A percentile compares a stretch with the other conserved stretches of the same genome.
These are phyloP conservation scores for Eragrostis nindensis DNA, from an alignment of 176 grass and related monocot species.

Conservation along the genomic window DNA sequence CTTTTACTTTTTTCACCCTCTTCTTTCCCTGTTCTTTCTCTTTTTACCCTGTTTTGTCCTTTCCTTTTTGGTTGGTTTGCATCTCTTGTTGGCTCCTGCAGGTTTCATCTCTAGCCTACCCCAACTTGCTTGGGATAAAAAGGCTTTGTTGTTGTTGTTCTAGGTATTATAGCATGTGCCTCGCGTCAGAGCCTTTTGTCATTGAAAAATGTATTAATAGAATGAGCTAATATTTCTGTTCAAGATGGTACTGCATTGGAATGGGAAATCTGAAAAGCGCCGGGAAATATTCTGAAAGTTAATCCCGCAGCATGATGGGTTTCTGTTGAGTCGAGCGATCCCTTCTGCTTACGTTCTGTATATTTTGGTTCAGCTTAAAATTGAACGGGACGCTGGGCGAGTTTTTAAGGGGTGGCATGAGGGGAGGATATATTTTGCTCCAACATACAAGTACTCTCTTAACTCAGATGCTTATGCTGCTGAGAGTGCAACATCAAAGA, in stretches of 20 bases:
- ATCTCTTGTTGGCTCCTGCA: too few species aligned
- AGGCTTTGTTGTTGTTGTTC: too few species aligned
- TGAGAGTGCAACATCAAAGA: slow-evolving; percentile 51
- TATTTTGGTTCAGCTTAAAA: slow-evolving; percentile 66
- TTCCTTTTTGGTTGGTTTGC: too few species aligned
- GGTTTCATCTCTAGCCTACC: too few species aligned
- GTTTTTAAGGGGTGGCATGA: slow-evolving; percentile 87
- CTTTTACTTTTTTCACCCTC: too few species aligned
- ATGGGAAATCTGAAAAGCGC: background rate
- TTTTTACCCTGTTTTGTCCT: too few species aligned
- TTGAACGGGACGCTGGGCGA: slow-evolving; percentile 54
- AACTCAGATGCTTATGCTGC: slow-evolving; percentile 81
- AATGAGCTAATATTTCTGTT: too few species aligned
- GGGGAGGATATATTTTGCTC: slow-evolving; percentile 83
- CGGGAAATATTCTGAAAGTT: background rate
- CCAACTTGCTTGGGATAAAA: too few species aligned
- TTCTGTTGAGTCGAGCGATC: background rate
- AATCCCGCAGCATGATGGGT: background rate
- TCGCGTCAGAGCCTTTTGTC: too few species aligned
- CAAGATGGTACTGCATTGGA: background rate
- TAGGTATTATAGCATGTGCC: too few species aligned
- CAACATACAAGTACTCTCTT: slow-evolving; percentile 85
- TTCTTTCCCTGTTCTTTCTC: too few species aligned
- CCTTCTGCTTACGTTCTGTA: slow-evolving; percentile 16
- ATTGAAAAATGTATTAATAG: too few species aligned